Conservation (phyloP, 129 eudicot species). For the Dittrichia graveolens region DNA sequence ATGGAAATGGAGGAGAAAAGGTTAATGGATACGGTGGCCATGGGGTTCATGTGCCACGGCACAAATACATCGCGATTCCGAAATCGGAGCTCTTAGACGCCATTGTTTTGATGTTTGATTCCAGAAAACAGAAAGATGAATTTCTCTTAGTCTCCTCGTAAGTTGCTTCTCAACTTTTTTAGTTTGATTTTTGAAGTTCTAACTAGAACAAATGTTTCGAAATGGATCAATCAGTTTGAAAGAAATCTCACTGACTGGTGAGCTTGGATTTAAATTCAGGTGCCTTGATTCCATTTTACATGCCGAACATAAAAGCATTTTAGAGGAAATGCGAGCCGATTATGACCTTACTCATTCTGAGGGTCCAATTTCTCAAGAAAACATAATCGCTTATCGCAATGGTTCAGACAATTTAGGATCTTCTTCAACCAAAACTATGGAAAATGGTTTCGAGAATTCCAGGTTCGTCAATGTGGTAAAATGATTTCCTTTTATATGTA, state of each 20-base stretch:
- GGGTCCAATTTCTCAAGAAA: slow-evolving; percentile 27
- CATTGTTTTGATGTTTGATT: slow-evolving; percentile 44
- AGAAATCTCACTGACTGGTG: background rate
- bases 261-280: slow-evolving; percentile 40
- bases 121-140: slow-evolving; percentile 39
- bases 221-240: background rate
- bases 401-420: slow-evolving; percentile 35
- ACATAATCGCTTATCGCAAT: slow-evolving; percentile 15
- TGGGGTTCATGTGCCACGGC: slow-evolving; percentile 68
- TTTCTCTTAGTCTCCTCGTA: slow-evolving; percentile 58
- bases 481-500: background rate
- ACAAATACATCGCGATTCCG: slow-evolving; percentile 51
- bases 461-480: slow-evolving; percentile 38
- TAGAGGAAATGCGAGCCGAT: slow-evolving; percentile 92
- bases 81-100: slow-evolving; percentile 64
- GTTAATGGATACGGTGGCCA: slow-evolving; percentile 1
- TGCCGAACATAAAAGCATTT: slow-evolving; percentile 83
- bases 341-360: slow-evolving; percentile 57
- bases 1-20: slow-evolving; percentile 13
- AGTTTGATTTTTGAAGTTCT: background rate
- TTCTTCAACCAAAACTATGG: slow-evolving; percentile 30
- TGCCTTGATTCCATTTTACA: slow-evolving; percentile 92
- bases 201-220: background rate
- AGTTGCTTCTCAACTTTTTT: slow-evolving; percentile 18
- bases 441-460: slow-evolving; percentile 35